These are phyloP conservation scores for Capronia epimyces DNA, from an alignment of 2,329 filamentous ascomycete species.

Conservation along the genomic window DNA sequence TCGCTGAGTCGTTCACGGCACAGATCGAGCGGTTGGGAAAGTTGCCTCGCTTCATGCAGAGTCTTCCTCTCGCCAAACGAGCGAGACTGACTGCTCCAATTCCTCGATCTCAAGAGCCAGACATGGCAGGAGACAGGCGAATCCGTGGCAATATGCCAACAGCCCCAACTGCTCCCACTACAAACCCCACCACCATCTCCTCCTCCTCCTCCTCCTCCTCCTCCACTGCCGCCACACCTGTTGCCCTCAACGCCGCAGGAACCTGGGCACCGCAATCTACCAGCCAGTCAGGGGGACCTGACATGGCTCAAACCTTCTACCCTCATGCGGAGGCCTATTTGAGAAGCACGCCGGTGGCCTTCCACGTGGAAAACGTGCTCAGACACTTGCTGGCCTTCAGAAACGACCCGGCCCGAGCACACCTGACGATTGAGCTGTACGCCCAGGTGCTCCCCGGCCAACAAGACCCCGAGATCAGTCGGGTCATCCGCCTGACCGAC, in stretches of 20 bases:
- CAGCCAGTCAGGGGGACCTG: neutral
- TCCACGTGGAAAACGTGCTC: neutral
- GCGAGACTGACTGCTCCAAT: neutral
- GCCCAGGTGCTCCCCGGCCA: neutral
- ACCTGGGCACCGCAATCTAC: no score
- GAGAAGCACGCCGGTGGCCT: neutral
- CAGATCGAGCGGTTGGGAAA: neutral
- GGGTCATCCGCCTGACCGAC: neutral
- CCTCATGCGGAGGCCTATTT: neutral
- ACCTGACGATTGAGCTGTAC: neutral
- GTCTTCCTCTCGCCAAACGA: neutral
- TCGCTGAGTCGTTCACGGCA: neutral
- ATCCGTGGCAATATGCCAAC: no score
- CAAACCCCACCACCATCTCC: neutral
- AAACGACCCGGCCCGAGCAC: neutral
- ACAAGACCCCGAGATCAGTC: neutral
- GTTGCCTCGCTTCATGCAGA: neutral
- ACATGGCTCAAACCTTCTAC: neutral
- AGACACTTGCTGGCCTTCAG: neutral
- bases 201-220: no score
- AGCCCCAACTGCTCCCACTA: neutral
- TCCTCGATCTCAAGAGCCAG: neutral
- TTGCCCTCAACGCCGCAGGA: neutral
- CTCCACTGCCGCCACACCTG: no score
- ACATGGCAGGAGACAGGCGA: no score